phyloP scores from a whole-genome alignment of 352 stramenopile species.

The Phytopythium ostracodes region DNA sequence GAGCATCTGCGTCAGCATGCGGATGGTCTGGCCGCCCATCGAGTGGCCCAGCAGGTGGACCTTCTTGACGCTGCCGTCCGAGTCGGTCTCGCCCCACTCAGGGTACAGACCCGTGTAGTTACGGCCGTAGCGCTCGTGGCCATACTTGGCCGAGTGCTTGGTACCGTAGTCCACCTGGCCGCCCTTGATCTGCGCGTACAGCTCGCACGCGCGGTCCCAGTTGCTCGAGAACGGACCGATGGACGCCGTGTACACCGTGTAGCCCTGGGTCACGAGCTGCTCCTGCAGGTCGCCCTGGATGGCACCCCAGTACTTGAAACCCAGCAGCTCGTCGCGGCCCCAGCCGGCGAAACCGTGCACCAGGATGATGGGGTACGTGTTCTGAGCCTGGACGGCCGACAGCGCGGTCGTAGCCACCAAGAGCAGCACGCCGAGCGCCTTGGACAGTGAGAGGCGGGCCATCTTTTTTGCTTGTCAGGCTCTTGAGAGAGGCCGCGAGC shows the following conservation, averaged over 20 bases:
- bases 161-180: constrained; percentile 45
- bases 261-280: constrained; percentile 26
- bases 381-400: constrained; percentile 16
- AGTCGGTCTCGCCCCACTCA: constrained; percentile 42
- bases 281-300: constrained; percentile 33
- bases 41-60: constrained; percentile 73
- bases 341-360: constrained; percentile 53
- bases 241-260: constrained; percentile 44
- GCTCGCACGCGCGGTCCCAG: constrained; percentile 60
- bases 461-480: neutral
- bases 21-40: constrained; percentile 75
- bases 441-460: neutral
- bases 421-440: constrained; percentile 8
- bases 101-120: constrained; percentile 54
- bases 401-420: constrained; percentile 1
- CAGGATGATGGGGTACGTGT: constrained; percentile 51
- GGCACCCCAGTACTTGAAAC: constrained; percentile 45
- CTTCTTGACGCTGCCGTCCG: constrained; percentile 52
- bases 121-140: constrained; percentile 33
- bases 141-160: constrained; percentile 37
- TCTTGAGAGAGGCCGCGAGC: neutral
- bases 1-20: constrained; percentile 68
- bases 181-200: constrained; percentile 64
- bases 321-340: constrained; percentile 35
- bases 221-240: constrained; percentile 57